Percentiles rank a stretch among this genome's conserved stretches.
Evolutionary conservation across 2,329 filamentous ascomycete genomes (phyloP).

Genomic region (Aspergillus thermomutatus): DNA sequence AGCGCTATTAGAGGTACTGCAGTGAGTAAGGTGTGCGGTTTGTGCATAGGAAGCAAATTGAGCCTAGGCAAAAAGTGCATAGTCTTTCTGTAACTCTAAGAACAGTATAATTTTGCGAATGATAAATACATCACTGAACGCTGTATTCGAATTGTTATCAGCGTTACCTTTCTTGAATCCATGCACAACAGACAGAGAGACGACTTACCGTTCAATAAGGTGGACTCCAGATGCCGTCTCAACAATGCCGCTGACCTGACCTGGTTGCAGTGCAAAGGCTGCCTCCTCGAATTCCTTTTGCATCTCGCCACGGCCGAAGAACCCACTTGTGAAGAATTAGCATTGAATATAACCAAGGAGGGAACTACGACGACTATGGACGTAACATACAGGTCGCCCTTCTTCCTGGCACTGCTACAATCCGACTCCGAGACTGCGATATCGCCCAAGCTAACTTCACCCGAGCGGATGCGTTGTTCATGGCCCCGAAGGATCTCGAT

Average conservation of each 20-base stretch:
- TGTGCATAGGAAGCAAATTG: background rate
- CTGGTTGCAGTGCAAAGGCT: conserved; percentile 82
- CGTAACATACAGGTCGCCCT: conserved; percentile 72
- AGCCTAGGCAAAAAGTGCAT: background rate
- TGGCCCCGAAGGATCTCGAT: conserved; percentile 70
- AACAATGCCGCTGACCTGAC: conserved; percentile 81
- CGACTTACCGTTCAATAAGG: conserved; percentile 81
- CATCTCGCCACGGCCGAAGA: conserved; percentile 94
- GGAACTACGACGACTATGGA: background rate
- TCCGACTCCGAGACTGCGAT: conserved; percentile 87
- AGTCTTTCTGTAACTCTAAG: background rate
- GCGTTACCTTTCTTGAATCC: background rate
- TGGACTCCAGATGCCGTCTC: conserved; percentile 93
- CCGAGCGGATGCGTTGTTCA: conserved; percentile 70
- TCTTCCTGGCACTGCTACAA: conserved; percentile 91
- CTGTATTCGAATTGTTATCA: conserved; percentile 7
- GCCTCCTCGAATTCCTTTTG: conserved; percentile 98
- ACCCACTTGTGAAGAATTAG: conserved; percentile 56
- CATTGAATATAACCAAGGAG: background rate
- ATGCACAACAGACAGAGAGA: background rate
- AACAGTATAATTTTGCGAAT: background rate
- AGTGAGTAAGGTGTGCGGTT: background rate
- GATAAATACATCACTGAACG: conserved; percentile 18
- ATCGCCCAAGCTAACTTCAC: conserved; percentile 69
- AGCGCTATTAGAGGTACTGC: background rate